Evolutionary conservation across 2,329 filamentous ascomycete species (phyloP).

Genomic region (Onygenales sp.): DNA sequence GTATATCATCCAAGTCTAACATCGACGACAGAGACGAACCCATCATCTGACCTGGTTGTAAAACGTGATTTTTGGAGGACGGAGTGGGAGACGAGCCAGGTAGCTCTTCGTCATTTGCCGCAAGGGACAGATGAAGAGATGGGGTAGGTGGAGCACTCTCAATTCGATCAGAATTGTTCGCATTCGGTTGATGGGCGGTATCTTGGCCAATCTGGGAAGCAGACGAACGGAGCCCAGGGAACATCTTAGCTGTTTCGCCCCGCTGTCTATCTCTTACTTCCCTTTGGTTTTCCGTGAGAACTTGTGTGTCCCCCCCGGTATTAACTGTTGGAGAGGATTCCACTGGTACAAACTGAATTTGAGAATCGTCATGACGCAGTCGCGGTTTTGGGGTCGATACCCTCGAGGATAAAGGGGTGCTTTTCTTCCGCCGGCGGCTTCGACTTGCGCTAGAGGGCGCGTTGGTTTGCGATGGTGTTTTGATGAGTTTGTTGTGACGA

Average conservation of each 20-base stretch:
- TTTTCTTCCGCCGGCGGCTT: constrained; percentile 12
- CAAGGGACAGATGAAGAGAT: constrained; percentile 25
- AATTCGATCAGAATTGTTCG: constrained; percentile 12
- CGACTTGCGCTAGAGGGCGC: background rate
- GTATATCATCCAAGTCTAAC: constrained; percentile 6
- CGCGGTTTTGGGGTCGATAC: constrained; percentile 41
- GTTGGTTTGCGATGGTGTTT: constrained; percentile 2
- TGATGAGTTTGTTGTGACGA: background rate
- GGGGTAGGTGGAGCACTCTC: constrained; percentile 32
- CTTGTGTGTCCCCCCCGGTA: constrained; percentile 52
- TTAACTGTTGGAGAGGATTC: constrained; percentile 47
- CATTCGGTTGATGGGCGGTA: background rate
- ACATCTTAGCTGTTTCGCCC: constrained; percentile 53
- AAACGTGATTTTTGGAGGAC: constrained; percentile 20
- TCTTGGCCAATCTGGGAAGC: constrained; percentile 9
- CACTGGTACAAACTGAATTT: constrained; percentile 66
- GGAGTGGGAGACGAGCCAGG: constrained; percentile 46
- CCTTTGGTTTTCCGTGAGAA: constrained; percentile 68
- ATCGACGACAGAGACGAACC: constrained; percentile 6
- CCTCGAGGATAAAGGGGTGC: constrained; percentile 11
- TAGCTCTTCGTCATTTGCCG: constrained; percentile 35
- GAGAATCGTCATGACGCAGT: constrained; percentile 70
- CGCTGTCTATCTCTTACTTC: constrained; percentile 67
- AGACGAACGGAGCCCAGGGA: constrained; percentile 54
- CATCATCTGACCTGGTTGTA: constrained; percentile 4